Evolutionary conservation across 225 moss, liverwort and hornwort genomes (phyloP).

Genomic region (Climacium dendroides): DNA sequence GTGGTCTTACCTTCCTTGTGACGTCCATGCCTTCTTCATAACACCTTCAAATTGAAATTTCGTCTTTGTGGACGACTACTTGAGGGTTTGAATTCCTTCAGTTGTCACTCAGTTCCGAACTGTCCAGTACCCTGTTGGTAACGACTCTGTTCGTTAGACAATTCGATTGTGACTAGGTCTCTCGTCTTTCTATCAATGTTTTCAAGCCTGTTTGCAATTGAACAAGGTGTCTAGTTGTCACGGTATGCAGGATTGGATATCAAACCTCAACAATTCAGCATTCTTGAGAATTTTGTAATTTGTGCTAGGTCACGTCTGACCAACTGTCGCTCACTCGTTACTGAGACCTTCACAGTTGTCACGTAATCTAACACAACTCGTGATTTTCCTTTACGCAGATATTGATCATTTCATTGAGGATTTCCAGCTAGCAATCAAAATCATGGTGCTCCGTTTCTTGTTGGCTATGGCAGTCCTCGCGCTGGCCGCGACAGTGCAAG

Average conservation of each 20-base stretch:
- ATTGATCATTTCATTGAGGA: background rate
- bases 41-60: background rate
- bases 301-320: no score
- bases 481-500: background rate
- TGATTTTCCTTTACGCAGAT: background rate
- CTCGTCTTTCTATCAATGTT: background rate
- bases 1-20: background rate
- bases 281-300: background rate
- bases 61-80: background rate
- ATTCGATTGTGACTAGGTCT: background rate
- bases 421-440: background rate
- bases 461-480: background rate
- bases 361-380: background rate
- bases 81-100: background rate
- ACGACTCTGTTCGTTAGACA: background rate
- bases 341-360: no score
- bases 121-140: no score
- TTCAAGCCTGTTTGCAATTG: background rate
- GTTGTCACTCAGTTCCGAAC: background rate
- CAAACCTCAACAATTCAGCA: no score
- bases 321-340: background rate
- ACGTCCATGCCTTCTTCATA: no score
- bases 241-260: background rate
- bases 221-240: background rate
- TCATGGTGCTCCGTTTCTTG: background rate